A percentile compares a stretch with the other conserved stretches of the same genome.
These are phyloP conservation scores for Monilinia vaccinii-corymbosi DNA, from an alignment of 2,329 filamentous ascomycete genomes.

Conservation along the genomic window DNA sequence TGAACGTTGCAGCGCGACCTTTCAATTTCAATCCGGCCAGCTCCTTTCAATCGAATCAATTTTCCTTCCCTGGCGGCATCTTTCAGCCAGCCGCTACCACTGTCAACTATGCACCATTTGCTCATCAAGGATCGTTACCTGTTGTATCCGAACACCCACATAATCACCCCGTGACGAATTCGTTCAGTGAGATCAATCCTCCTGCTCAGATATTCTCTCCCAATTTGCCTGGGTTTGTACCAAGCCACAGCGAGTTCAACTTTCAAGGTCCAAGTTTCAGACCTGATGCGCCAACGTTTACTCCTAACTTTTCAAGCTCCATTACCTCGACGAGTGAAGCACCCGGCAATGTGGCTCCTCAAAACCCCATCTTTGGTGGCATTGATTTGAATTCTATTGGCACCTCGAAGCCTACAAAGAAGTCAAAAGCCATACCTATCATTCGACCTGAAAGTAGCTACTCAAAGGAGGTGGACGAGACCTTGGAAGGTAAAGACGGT, in stretches of 20 bases:
- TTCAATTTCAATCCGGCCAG: slow-evolving; percentile 61
- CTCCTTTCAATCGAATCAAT: slow-evolving; percentile 42
- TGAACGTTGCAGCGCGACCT: slow-evolving; percentile 84
- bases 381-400: slow-evolving; percentile 56
- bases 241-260: slow-evolving; percentile 54
- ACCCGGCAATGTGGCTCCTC: slow-evolving; percentile 35
- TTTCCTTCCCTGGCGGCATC: slow-evolving; percentile 38
- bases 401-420: slow-evolving; percentile 55
- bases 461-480: slow-evolving; percentile 32
- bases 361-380: slow-evolving; percentile 56
- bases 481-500: slow-evolving; percentile 49
- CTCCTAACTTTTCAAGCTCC: slow-evolving; percentile 43
- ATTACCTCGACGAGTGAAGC: slow-evolving; percentile 38
- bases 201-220: slow-evolving; percentile 40
- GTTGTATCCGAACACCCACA: slow-evolving; percentile 25
- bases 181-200: slow-evolving; percentile 52
- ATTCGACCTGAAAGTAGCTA: slow-evolving; percentile 52
- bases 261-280: slow-evolving; percentile 66
- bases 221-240: slow-evolving; percentile 48
- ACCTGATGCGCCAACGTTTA: slow-evolving; percentile 69
- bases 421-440: slow-evolving; percentile 78
- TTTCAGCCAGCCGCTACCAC: slow-evolving; percentile 37
- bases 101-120: slow-evolving; percentile 18
- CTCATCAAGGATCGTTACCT: slow-evolving; percentile 29
- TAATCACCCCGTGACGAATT: slow-evolving; percentile 22